Percentiles rank a stretch among this genome's conserved stretches.
Evolutionary conservation across 345 rosid species (phyloP).

Genomic region (Eucalyptus virginea): DNA sequence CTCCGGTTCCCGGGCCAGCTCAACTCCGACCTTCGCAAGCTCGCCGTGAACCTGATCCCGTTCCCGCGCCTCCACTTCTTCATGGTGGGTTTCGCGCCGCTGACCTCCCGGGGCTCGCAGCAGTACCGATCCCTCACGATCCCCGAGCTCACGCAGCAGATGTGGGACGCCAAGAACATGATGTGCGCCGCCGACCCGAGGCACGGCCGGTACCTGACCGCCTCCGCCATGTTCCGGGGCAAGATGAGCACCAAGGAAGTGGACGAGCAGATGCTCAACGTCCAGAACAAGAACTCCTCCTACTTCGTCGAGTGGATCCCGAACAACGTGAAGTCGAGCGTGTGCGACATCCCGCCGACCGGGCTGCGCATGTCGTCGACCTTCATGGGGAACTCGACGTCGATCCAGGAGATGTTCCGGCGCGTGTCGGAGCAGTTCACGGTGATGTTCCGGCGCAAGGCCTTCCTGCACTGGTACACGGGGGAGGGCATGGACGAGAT

Average conservation of each 20-base stretch:
- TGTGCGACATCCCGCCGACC: slow-evolving; percentile 68
- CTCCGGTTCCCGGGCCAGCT: slow-evolving; percentile 81
- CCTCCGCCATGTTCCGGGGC: slow-evolving; percentile 86
- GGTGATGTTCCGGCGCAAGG: slow-evolving; percentile 50
- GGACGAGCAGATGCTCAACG: slow-evolving; percentile 86
- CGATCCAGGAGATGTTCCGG: slow-evolving; percentile 57
- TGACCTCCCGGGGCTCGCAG: slow-evolving; percentile 71
- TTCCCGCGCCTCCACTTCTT: slow-evolving; percentile 79
- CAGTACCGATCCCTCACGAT: slow-evolving; percentile 76
- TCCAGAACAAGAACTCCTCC: slow-evolving; percentile 90
- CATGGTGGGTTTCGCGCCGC: slow-evolving; percentile 81
- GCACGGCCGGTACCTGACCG: slow-evolving; percentile 78
- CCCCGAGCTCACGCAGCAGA: slow-evolving; percentile 79
- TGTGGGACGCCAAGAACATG: slow-evolving; percentile 85
- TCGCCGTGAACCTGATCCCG: slow-evolving; percentile 71
- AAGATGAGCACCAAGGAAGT: slow-evolving; percentile 93
- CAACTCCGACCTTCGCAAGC: slow-evolving; percentile 77
- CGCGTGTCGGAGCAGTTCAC: slow-evolving; percentile 53
- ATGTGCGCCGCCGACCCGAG: slow-evolving; percentile 90
- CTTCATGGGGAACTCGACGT: slow-evolving; percentile 66
- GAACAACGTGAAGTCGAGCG: slow-evolving; percentile 66
- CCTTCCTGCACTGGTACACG: slow-evolving; percentile 76
- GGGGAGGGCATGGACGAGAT: slow-evolving; percentile 98
- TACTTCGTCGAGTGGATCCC: slow-evolving; percentile 76
- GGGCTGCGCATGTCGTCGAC: slow-evolving; percentile 74